phyloP scores from a whole-genome alignment of 1,284 basidiomycete genomes.

The Pisolithus thermaeus region DNA sequence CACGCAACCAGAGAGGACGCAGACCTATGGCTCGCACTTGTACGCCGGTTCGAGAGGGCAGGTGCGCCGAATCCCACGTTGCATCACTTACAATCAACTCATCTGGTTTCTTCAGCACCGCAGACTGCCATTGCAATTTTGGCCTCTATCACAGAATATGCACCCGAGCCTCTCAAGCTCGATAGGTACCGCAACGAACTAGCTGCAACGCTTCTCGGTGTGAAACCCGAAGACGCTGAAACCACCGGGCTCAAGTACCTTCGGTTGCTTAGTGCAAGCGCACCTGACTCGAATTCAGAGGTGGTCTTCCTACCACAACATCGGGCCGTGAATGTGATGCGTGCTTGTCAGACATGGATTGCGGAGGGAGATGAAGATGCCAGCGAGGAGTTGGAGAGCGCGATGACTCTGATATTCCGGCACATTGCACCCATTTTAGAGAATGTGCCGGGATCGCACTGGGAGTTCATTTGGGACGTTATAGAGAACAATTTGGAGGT shows the following conservation, averaged over 20 bases:
- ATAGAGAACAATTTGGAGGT: conserved; percentile 88
- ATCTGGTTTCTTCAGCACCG: conserved; percentile 44
- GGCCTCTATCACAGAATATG: conserved; percentile 53
- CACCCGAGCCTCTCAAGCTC: conserved; percentile 67
- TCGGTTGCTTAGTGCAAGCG: conserved; percentile 66
- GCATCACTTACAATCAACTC: neutral
- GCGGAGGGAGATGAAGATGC: conserved; percentile 65
- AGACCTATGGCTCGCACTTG: conserved; percentile 71
- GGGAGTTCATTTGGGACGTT: conserved; percentile 90
- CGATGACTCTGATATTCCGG: conserved; percentile 70
- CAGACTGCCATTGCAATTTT: conserved; percentile 64
- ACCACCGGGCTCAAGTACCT: conserved; percentile 67
- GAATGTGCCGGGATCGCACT: conserved; percentile 81
- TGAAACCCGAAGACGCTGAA: conserved; percentile 59
- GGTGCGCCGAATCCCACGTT: conserved; percentile 34
- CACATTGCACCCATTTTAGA: conserved; percentile 87
- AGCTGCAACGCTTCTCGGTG: conserved; percentile 72
- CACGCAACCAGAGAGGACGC: conserved; percentile 60
- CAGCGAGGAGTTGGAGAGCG: conserved; percentile 65
- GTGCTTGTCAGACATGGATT: conserved; percentile 83
- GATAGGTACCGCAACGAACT: conserved; percentile 87
- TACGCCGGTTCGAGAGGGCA: conserved; percentile 53
- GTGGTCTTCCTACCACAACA: conserved; percentile 84
- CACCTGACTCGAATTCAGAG: conserved; percentile 76
- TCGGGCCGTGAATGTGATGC: conserved; percentile 86